Conservation (phyloP, 805 yeast genomes). For the Sungouiella thailandica region DNA sequence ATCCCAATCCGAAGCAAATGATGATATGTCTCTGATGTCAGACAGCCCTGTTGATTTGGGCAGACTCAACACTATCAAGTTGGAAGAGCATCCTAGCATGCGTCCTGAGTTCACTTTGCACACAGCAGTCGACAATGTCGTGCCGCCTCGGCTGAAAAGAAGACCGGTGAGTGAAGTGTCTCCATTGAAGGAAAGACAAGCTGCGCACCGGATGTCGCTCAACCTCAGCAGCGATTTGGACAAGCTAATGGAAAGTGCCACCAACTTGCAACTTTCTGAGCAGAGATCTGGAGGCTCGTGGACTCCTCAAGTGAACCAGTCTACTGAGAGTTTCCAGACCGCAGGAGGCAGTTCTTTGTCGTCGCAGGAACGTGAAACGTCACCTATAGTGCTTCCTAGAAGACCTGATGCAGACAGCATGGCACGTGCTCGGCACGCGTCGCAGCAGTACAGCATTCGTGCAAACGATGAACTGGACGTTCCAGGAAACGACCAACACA, state of each 20-base stretch:
- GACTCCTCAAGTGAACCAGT: too few species aligned
- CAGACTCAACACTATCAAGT: conserved; percentile 18
- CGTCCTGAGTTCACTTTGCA: conserved; percentile 27
- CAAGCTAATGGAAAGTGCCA: conserved; percentile 33
- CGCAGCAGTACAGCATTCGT: conserved; percentile 3
- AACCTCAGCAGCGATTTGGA: conserved; percentile 34
- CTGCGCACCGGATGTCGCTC: conserved; percentile 18
- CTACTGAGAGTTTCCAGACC: conserved; percentile 13
- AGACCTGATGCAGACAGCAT: conserved; percentile 12
- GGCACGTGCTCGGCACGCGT: conserved; percentile 12
- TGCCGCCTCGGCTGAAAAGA: conserved; percentile 36
- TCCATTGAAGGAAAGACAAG: conserved; percentile 4
- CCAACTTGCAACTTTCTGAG: conserved; percentile 3
- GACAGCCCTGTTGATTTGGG: conserved; percentile 14
- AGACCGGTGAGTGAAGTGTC: conserved; percentile 30
- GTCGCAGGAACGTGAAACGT: conserved; percentile 1
- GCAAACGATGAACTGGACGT: too few species aligned
- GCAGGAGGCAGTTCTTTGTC: conserved; percentile 6
- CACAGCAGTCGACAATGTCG: conserved; percentile 31
- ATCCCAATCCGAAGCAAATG: conserved; percentile 1
- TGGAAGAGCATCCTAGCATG: conserved; percentile 5
- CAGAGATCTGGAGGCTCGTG: neutral
- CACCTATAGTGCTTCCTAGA: conserved; percentile 10
- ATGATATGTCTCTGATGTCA: conserved; percentile 12
- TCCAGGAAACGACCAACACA: too few species aligned